Percentiles rank a stretch among this genome's conserved stretches.
These are phyloP conservation scores for Epicoccum sorghinum DNA, from an alignment of 2,329 filamentous ascomycete species.

Conservation along the genomic window DNA sequence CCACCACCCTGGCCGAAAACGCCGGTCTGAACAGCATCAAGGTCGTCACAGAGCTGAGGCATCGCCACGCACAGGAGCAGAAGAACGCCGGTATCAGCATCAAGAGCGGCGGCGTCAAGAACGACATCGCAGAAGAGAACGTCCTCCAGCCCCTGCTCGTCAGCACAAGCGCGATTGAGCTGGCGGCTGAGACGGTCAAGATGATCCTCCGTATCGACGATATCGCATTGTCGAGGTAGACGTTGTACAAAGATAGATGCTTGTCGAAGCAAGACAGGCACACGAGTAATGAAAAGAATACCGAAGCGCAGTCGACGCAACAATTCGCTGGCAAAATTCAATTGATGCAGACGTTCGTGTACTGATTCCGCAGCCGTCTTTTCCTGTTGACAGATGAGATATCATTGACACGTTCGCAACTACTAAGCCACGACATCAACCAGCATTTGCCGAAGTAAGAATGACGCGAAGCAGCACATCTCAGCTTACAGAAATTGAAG, in stretches of 20 bases:
- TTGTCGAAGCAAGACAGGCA: conserved; percentile 8
- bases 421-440: too few relatives aligned
- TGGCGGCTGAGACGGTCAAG: conserved; percentile 98
- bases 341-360: background rate
- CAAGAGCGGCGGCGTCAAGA: conserved; percentile 95
- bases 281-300: conserved; percentile 18
- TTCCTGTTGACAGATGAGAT: too few relatives aligned
- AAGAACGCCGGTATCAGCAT: conserved; percentile 97
- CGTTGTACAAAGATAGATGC: conserved; percentile 5
- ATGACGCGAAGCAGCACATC: too few relatives aligned
- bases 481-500: too few relatives aligned
- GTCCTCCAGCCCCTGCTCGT: conserved; percentile 95
- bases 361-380: too few relatives aligned
- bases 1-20: conserved; percentile 95
- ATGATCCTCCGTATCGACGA: conserved; percentile 79
- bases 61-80: conserved; percentile 93
- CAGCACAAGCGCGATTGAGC: conserved; percentile 94
- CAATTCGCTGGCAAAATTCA: background rate
- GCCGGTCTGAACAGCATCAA: conserved; percentile 98
- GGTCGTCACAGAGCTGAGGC: conserved; percentile 93
- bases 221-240: conserved; percentile 59
- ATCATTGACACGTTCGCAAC: too few relatives aligned
- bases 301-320: conserved; percentile 8
- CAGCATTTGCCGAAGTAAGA: too few relatives aligned
- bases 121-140: conserved; percentile 95